A percentile compares a stretch with the other conserved stretches of the same genome.
Conservation (phyloP, 2,329 filamentous ascomycete species). For the Sporothrix variecibatus region DNA sequence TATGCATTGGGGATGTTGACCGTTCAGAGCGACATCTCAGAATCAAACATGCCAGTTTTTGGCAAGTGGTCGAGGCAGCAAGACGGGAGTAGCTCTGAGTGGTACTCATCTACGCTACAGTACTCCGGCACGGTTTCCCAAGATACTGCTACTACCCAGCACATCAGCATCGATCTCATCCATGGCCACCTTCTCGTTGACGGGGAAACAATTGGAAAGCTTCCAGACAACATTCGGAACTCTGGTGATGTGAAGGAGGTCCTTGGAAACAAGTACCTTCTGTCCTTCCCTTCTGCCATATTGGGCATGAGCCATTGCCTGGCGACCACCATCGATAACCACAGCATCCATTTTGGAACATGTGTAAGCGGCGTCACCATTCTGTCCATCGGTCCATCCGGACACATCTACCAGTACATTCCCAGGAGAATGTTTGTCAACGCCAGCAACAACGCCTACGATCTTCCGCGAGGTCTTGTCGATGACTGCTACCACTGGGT, state of each 20-base stretch:
- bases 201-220: constrained; percentile 42
- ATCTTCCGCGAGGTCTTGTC: constrained; percentile 55
- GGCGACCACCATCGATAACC: constrained; percentile 39
- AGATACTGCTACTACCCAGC: constrained; percentile 22
- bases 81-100: constrained; percentile 1
- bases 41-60: background rate
- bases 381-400: background rate
- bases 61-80: background rate
- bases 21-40: too few relatives aligned
- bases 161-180: constrained; percentile 41
- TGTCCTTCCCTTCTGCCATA: constrained; percentile 54
- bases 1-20: too few relatives aligned
- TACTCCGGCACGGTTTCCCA: background rate
- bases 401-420: constrained; percentile 16
- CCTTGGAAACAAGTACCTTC: constrained; percentile 55
- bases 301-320: constrained; percentile 55
- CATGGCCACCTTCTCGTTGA: constrained; percentile 44
- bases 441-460: constrained; percentile 42
- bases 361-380: constrained; percentile 46
- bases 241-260: constrained; percentile 48
- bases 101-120: constrained; percentile 13
- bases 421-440: constrained; percentile 24
- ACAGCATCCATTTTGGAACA: constrained; percentile 58
- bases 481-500: constrained; percentile 62
- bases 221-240: constrained; percentile 54